Evolutionary conservation across 805 yeast species (phyloP), one percentile per base, ranked within the genome.

Genomic region (Dipodascus geniculatus): DNA sequence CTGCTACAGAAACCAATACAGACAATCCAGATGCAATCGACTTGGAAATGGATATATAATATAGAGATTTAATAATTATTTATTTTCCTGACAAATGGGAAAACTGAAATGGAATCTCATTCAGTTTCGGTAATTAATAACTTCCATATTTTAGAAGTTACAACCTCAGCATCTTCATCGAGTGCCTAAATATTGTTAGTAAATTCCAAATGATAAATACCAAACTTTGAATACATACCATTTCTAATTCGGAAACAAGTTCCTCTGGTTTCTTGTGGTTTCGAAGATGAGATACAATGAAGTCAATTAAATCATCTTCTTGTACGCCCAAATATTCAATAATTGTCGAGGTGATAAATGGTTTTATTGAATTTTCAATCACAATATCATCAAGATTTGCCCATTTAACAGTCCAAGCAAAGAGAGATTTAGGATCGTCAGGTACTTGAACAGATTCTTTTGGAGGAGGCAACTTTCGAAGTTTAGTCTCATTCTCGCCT

Each of bases 81-180:
- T 28, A 28, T 28, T 28, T 28, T 28, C 33, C 6, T 28, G 33
- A 11, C 33, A 6, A 28, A 28, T 28, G 47, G 38, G 42, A 17
- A 33, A 17, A 16, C 31, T 49, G 20, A 49, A 20, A n/a, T 20
- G 42, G 4, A 16, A 47, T 22, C 22, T 16, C 14, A 20, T 54
- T 63, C 66, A 14, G 58, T 53, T 48, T 63, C 61, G 11, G 53
- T 20, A 24, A 61, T 52, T n/a, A 64, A 57, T 48, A 51, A 22
- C 16, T 54, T 49, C 68, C 68, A 65, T 2, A 66, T 48, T 22
- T 57, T 58, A 28, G 52, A 51, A 1, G 56, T 57, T 38, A 66
- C 55, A 3, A 54, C 57, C n/a, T 60, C 64, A 2, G 76, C 76
- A 56, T 73, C 76, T 54, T 73, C 78, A 48, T 74, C 79, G 48